Conservation (phyloP, 352 stramenopile species). For the Globisporangium iwayamae region DNA sequence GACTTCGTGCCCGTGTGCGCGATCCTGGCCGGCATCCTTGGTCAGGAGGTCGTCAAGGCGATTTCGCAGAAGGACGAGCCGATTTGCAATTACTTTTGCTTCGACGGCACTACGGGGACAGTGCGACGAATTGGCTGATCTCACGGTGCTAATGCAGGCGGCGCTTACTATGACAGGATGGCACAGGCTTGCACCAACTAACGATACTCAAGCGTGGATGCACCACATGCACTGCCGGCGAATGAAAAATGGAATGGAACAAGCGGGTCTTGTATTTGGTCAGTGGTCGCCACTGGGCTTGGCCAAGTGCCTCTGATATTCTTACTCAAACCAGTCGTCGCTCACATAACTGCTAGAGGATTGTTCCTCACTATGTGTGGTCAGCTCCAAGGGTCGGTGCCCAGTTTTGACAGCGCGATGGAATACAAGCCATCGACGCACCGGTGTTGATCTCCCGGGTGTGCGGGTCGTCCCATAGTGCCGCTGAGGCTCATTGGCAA, state of each 20-base stretch:
- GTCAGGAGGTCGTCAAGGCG: constrained; percentile 98
- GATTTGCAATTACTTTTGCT: constrained; percentile 95
- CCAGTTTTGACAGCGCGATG: neutral
- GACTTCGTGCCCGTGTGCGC: constrained; percentile 92
- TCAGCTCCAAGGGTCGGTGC: neutral
- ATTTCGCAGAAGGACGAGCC: constrained; percentile 95
- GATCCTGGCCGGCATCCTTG: constrained; percentile 95
- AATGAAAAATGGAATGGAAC: too few species aligned
- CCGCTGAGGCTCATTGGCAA: too few species aligned
- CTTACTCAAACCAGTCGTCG: too few species aligned
- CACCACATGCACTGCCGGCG: neutral
- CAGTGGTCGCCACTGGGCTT: too few species aligned
- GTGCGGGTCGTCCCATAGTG: too few species aligned
- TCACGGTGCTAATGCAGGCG: neutral
- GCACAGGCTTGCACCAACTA: neutral
- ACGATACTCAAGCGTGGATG: neutral
- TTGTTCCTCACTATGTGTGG: neutral
- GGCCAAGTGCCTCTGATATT: too few species aligned
- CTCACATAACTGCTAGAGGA: neutral
- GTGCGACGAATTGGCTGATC: constrained; percentile 56
- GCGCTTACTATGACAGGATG: neutral
- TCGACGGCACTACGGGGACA: constrained; percentile 71
- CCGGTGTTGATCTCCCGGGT: too few species aligned
- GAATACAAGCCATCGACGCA: neutral
- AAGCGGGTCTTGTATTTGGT: neutral